Evolutionary conservation across 495 filamentous ascomycete species (phyloP), one percentile per base, ranked within the genome.

Genomic region (Penicillium samsonianum): DNA sequence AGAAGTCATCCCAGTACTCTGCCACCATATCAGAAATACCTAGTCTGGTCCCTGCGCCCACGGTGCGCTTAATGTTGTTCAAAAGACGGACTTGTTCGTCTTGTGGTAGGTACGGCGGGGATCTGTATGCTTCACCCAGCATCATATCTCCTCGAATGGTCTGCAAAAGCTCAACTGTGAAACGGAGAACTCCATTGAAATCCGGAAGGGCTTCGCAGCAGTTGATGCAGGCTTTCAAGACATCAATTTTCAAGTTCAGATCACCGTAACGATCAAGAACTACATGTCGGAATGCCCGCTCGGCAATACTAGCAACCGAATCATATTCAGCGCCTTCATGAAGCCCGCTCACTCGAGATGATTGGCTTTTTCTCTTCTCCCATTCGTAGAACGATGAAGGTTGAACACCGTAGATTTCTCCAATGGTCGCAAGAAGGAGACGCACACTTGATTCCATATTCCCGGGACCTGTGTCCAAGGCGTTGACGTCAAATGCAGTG

Each of bases 1-100:
- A 80, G 65, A 98, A 98, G 46, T 93, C 89, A 70, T 98, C 94
- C 94, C 94, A 98, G 65, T 96, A 98, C 51, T 93, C 88, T 17
- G 90, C 90, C 53, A 87, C 81, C 44, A 93, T 67, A 54, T 85
- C 67, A 5, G 78, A 70, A 3, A 90, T 70, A 1, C 92, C 91
- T 35, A 96, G 73, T 57, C 87, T 87, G 62, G 82, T 82, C 0
- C 89, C 86, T 19, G 91, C 83, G 33, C 80, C 84, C 17, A 92
- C 80, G 10, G 92, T 97, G 56, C 93, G 87, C 23, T 85, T 83
- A 53, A 98, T 92, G 55, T 91, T 96, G 33, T 87, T 87, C 20
- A 84, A 77, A 22, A 97, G 77, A 38, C 88, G 85, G 25, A 89
- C 72, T 67, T 98, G 94, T 59, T 97, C 94, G 57, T 98, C 94